Percentiles rank a stretch among this genome's conserved stretches.
Evolutionary conservation across 1,139 yeast species (phyloP).

Genomic region (Yamadazyma jaroonii): DNA sequence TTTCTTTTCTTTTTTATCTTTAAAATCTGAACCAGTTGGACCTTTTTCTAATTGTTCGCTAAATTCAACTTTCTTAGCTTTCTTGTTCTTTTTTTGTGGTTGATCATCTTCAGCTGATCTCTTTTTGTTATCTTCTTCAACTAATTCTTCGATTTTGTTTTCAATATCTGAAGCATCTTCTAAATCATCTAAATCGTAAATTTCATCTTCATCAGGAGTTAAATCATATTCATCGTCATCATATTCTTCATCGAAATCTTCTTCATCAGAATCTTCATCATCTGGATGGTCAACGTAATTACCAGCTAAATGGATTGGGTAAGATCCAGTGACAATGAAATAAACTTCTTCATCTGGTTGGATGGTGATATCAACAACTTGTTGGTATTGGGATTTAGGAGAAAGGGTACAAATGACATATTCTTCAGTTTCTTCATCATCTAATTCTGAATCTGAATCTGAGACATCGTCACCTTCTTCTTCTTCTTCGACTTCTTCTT

Average conservation of each 20-base stretch:
- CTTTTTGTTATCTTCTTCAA: slow-evolving; percentile 50
- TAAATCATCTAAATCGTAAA: slow-evolving; percentile 62
- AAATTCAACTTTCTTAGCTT: slow-evolving; percentile 77
- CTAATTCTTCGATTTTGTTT: slow-evolving; percentile 56
- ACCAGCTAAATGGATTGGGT: slow-evolving; percentile 89
- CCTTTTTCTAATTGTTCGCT: slow-evolving; percentile 91
- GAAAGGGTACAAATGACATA: slow-evolving; percentile 85
- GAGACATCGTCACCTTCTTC: slow-evolving; percentile 56
- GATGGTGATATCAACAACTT: slow-evolving; percentile 84
- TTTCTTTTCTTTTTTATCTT: slow-evolving; percentile 24
- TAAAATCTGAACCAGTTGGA: slow-evolving; percentile 60
- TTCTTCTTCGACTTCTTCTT: slow-evolving; percentile 42
- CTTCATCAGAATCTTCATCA: slow-evolving; percentile 61
- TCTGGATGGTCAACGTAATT: slow-evolving; percentile 95
- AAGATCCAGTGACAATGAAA: slow-evolving; percentile 94
- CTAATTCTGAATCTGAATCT: slow-evolving; percentile 55
- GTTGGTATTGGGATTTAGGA: slow-evolving; percentile 84
- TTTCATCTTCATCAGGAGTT: slow-evolving; percentile 91
- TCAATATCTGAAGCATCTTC: slow-evolving; percentile 58
- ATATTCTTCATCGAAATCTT: slow-evolving; percentile 44
- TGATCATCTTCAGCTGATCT: slow-evolving; percentile 17
- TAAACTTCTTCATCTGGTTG: slow-evolving; percentile 91
- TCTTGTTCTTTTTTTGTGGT: slow-evolving; percentile 36
- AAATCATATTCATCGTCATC: slow-evolving; percentile 79
- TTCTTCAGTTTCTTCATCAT: slow-evolving; percentile 64